Evolutionary conservation across 345 rosid species (phyloP).

Genomic region (Moringa oleifera): DNA sequence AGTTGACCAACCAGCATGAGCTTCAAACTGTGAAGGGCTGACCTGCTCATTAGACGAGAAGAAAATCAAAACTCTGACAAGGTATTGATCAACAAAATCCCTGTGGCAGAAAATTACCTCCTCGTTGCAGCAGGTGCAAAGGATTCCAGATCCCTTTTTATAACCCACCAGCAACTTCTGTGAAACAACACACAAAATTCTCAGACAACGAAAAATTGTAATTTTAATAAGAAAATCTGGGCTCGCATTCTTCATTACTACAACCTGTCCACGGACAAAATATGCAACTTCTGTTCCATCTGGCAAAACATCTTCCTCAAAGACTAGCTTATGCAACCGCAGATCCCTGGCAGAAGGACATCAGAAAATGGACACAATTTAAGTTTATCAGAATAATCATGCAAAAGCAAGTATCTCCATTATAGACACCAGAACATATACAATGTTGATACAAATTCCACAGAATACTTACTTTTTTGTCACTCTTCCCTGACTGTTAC

Average conservation of each 20-base stretch:
- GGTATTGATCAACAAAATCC: constrained; percentile 13
- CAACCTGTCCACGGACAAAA: constrained; percentile 78
- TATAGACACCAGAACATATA: constrained; percentile 2
- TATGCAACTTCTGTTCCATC: constrained; percentile 93
- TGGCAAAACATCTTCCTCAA: constrained; percentile 74
- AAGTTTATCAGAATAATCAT: neutral
- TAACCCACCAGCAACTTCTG: constrained; percentile 86
- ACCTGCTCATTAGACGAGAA: constrained; percentile 38
- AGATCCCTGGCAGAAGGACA: constrained; percentile 53
- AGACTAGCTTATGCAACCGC: constrained; percentile 80
- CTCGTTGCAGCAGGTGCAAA: constrained; percentile 72
- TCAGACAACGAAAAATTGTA: constrained; percentile 17
- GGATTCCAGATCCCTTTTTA: constrained; percentile 76
- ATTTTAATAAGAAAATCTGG: neutral
- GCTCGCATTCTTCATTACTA: neutral
- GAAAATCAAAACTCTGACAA: constrained; percentile 1
- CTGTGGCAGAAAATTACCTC: constrained; percentile 42
- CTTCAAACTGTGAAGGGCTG: constrained; percentile 90
- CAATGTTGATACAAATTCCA: constrained; percentile 5
- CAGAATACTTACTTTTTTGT: constrained; percentile 61
- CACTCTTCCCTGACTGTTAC: constrained; percentile 59
- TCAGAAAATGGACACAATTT: constrained; percentile 11
- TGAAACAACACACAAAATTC: constrained; percentile 17
- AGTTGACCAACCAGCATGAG: constrained; percentile 93
- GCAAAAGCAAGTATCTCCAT: constrained; percentile 4